A percentile compares a stretch with the other conserved stretches of the same genome.
These are phyloP conservation scores for Cyclotella choctawhatcheeana DNA, from an alignment of 108 stramenopile species.

Conservation along the genomic window DNA sequence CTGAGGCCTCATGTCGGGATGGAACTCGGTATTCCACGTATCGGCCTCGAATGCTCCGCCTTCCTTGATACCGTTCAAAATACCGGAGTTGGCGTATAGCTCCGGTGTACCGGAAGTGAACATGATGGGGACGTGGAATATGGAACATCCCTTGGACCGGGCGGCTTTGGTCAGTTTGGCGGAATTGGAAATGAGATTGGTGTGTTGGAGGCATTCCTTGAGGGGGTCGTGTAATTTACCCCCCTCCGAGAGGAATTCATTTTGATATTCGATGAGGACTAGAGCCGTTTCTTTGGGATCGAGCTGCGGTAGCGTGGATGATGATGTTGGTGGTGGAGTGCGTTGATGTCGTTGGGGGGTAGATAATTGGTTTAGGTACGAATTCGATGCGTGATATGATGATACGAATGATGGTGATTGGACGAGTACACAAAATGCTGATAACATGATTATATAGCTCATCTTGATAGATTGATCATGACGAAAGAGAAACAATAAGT, in stretches of 20 bases:
- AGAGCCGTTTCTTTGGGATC: constrained; percentile 69
- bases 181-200: constrained; percentile 62
- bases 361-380: not conserved
- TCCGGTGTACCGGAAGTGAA: constrained; percentile 50
- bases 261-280: constrained; percentile 84
- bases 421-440: too few species aligned
- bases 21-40: constrained; percentile 65
- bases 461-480: too few species aligned
- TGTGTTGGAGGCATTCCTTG: constrained; percentile 63
- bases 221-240: constrained; percentile 76
- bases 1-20: constrained; percentile 59
- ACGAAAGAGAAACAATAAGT: too few species aligned
- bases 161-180: constrained; percentile 45
- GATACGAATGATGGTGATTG: not conserved
- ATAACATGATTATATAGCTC: too few species aligned
- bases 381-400: not conserved
- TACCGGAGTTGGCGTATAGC: constrained; percentile 62
- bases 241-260: constrained; percentile 80
- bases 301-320: constrained; percentile 19
- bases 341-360: too few species aligned
- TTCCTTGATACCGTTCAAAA: constrained; percentile 70
- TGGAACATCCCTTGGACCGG: constrained; percentile 60
- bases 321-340: too few species aligned
- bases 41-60: constrained; percentile 62
- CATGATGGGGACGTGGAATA: constrained; percentile 70